Evolutionary conservation across 2,329 filamentous ascomycete species (phyloP).

Genomic region (Onygenales sp.): DNA sequence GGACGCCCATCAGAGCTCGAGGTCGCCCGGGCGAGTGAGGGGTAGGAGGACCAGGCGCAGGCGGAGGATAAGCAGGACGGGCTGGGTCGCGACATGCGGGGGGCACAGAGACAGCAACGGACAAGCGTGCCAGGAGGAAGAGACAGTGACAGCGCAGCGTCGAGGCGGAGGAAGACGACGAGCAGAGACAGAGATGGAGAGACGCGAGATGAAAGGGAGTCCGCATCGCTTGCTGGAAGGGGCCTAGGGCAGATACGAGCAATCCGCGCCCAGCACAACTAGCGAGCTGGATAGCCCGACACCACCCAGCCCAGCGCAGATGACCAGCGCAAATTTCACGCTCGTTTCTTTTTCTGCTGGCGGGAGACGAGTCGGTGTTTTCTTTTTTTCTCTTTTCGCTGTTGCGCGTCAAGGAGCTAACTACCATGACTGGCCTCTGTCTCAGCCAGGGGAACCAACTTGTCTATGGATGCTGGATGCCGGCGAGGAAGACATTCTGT

Average conservation of each 20-base stretch:
- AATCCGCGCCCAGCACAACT: neutral
- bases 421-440: too few species aligned
- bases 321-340: neutral
- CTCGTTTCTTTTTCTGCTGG: neutral
- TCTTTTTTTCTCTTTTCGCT: neutral
- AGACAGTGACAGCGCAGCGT: neutral
- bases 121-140: too few species aligned
- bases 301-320: neutral
- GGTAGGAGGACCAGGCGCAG: constrained; percentile 2
- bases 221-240: neutral
- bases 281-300: neutral
- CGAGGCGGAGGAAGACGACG: neutral
- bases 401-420: too few species aligned
- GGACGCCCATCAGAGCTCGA: constrained; percentile 1
- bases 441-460: too few species aligned
- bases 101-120: neutral
- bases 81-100: constrained; percentile 1
- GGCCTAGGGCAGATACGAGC: neutral
- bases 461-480: too few species aligned
- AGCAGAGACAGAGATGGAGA: neutral
- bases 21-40: constrained; percentile 1
- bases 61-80: neutral
- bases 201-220: neutral
- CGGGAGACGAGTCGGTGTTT: neutral
- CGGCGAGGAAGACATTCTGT: too few species aligned